These are phyloP conservation scores for Wickerhamiella azyma DNA, from an alignment of 805 yeast genomes.

Conservation along the genomic window DNA sequence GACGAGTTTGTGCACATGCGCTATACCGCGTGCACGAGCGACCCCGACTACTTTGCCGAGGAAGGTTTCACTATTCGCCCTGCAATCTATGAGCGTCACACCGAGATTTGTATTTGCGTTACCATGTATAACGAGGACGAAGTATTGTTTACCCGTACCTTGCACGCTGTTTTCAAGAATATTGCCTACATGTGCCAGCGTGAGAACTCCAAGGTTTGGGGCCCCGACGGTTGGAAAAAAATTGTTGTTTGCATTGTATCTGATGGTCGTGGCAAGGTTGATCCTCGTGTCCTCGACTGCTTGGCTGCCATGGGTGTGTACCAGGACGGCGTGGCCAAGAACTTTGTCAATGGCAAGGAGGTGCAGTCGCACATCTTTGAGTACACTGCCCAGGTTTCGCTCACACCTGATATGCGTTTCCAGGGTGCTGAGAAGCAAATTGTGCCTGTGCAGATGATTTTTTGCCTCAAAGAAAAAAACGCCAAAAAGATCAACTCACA, in stretches of 20 bases:
- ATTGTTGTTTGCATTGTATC: slow-evolving; percentile 82
- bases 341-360: slow-evolving; percentile 77
- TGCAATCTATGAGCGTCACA: slow-evolving; percentile 75
- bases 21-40: slow-evolving; percentile 91
- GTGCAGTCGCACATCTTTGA: slow-evolving; percentile 93
- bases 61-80: slow-evolving; percentile 81
- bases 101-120: slow-evolving; percentile 80
- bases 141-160: slow-evolving; percentile 73
- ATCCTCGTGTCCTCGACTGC: slow-evolving; percentile 71
- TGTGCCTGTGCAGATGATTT: slow-evolving; percentile 87
- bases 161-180: slow-evolving; percentile 89
- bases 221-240: slow-evolving; percentile 93
- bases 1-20: slow-evolving; percentile 95
- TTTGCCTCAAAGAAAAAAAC: slow-evolving; percentile 85
- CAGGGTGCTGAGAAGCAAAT: slow-evolving; percentile 71
- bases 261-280: slow-evolving; percentile 86
- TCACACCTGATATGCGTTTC: slow-evolving; percentile 78
- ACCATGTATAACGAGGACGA: slow-evolving; percentile 98
- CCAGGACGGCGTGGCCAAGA: slow-evolving; percentile 95
- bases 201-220: slow-evolving; percentile 79
- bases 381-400: slow-evolving; percentile 87
- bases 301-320: slow-evolving; percentile 92
- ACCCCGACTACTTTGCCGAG: slow-evolving; percentile 69
- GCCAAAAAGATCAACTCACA: slow-evolving; percentile 93
- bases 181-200: slow-evolving; percentile 77